Base-by-base conservation (phyloP, 768 basidiomycete species). In the Naematelia encephala region DNA sequence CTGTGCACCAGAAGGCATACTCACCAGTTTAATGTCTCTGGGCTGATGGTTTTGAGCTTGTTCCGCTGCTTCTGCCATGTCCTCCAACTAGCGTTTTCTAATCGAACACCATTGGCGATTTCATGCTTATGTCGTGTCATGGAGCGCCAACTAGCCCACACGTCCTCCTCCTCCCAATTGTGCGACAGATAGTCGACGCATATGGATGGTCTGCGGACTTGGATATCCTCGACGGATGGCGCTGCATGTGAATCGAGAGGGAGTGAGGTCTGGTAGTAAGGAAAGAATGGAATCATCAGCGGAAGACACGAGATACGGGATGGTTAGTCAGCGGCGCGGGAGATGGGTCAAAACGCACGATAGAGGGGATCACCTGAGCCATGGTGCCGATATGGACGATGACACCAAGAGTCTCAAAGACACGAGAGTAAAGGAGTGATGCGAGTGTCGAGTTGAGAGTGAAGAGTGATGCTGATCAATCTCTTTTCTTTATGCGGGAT, bases 11-110 rank as follows among this genome's bases (percentile, higher is more conserved):
- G n/a, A 51, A 16, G 14, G 27, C 13, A 25, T n/a, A 70, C 88
- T 70, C 72, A 97, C 94, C 94, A 99, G 78, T 99, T 99, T 68
- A 99, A 85, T 2, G 93, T 96, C 81, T 99, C 96, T 58, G 94
- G 94, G 23, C 87, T 88, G 75, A 99, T 83, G 0, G 94, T 99
- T 80, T 87, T 90, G 61, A 99, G 84, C 65, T 92, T 89, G 70
- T 96, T 96, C 62, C 94, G 82, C 83, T 97, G 93, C 80, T 98
- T 97, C 87, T 93, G 97, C 94, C 94, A 99, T 1, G 93, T 98
- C 43, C 94, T 81, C 94, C 94, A 99, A 61, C 88, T 90, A 8
- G 96, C 96, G 72, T 99, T 99, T 82, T 99, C 96, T 57, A 99
- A 84, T 50, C 94, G 82, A 49, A 88, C 82, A 48, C 94, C 94